Conservation (phyloP, 768 basidiomycete genomes). For the Holtermannia corniformis region DNA sequence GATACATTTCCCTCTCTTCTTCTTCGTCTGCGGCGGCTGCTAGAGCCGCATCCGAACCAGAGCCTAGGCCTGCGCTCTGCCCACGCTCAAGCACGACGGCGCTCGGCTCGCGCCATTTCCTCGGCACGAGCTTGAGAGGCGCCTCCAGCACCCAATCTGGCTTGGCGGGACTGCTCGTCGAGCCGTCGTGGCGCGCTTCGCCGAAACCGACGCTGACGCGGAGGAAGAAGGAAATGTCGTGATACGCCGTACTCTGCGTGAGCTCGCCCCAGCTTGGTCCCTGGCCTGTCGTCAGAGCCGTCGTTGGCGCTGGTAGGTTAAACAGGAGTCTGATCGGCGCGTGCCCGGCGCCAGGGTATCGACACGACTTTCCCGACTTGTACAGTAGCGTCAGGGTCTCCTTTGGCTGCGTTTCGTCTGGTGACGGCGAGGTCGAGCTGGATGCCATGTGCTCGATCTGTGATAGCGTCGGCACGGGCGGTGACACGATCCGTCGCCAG, state of each 20-base stretch:
- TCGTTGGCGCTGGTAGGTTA: slow-evolving; percentile 52
- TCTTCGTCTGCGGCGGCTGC: slow-evolving; percentile 15
- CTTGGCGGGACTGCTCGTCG: neutral
- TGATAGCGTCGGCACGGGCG: neutral
- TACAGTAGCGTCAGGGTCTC: slow-evolving; percentile 50
- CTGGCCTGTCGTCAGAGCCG: slow-evolving; percentile 42
- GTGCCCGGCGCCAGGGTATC: slow-evolving; percentile 69
- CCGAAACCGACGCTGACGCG: slow-evolving; percentile 63
- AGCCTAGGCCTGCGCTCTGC: slow-evolving; percentile 7
- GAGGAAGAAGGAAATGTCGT: slow-evolving; percentile 69
- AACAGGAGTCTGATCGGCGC: slow-evolving; percentile 55
- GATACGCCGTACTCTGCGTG: slow-evolving; percentile 71
- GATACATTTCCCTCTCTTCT: slow-evolving; percentile 25
- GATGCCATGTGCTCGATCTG: slow-evolving; percentile 1
- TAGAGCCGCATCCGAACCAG: neutral
- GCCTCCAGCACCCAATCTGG: slow-evolving; percentile 18
- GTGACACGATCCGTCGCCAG: slow-evolving; percentile 19
- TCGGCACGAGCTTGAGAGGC: slow-evolving; percentile 16
- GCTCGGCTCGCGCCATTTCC: slow-evolving; percentile 20
- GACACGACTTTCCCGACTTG: slow-evolving; percentile 81
- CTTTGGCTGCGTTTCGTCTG: slow-evolving; percentile 16
- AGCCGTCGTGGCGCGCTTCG: neutral
- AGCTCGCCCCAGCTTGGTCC: slow-evolving; percentile 59
- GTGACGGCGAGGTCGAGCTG: slow-evolving; percentile 1
- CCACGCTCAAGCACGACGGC: slow-evolving; percentile 17